A percentile compares a stretch with the other conserved stretches of the same genome.
Evolutionary conservation across 2,329 filamentous ascomycete genomes (phyloP).

Genomic region (Tolypocladium capitatum): DNA sequence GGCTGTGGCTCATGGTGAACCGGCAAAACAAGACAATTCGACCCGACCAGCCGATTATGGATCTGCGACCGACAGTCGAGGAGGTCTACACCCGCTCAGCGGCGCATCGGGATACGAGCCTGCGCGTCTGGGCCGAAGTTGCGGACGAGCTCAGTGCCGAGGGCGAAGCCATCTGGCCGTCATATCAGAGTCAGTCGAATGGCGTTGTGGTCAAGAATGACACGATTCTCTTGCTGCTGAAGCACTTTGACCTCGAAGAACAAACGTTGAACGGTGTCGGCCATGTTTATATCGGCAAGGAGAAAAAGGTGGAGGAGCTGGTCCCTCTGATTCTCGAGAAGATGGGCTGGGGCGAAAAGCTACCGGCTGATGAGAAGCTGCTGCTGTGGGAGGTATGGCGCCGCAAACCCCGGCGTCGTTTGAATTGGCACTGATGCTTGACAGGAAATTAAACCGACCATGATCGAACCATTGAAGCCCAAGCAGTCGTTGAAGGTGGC

Average conservation of each 20-base stretch:
- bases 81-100: constrained; percentile 44
- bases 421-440: neutral
- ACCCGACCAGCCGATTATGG: constrained; percentile 75
- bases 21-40: constrained; percentile 93
- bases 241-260: constrained; percentile 70
- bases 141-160: constrained; percentile 52
- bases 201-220: constrained; percentile 46
- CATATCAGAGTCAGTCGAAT: constrained; percentile 43
- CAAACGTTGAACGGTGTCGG: constrained; percentile 67
- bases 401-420: neutral
- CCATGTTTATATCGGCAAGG: constrained; percentile 76
- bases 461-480: constrained; percentile 90
- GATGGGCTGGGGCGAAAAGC: constrained; percentile 76
- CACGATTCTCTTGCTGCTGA: constrained; percentile 74
- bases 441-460: constrained; percentile 87
- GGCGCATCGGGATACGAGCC: constrained; percentile 52
- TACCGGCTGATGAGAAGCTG: constrained; percentile 46
- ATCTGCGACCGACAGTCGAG: constrained; percentile 63
- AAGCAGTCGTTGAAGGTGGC: constrained; percentile 82
- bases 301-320: constrained; percentile 79
- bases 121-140: constrained; percentile 80
- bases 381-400: constrained; percentile 59
- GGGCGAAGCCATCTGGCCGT: constrained; percentile 61
- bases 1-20: constrained; percentile 96
- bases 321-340: constrained; percentile 62